Conservation (phyloP, 768 basidiomycete species). For the Panaeolus papilionaceus region DNA sequence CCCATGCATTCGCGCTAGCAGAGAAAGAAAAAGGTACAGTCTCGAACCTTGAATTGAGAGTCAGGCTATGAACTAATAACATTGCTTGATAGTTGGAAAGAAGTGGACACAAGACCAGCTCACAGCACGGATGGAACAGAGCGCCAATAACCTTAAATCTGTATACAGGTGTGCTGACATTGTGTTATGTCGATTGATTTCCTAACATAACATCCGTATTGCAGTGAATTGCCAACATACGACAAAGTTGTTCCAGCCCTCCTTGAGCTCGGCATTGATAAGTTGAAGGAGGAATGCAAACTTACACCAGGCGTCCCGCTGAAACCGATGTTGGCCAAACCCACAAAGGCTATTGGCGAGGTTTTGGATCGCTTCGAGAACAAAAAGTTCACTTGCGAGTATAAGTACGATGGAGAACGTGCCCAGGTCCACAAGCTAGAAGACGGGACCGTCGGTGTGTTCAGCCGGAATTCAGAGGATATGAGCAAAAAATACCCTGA, state of each 20-base stretch:
- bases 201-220: slow-evolving; percentile 18
- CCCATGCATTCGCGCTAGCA: slow-evolving; percentile 87
- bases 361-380: slow-evolving; percentile 96
- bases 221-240: slow-evolving; percentile 91
- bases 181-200: slow-evolving; percentile 9
- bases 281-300: slow-evolving; percentile 78
- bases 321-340: slow-evolving; percentile 99
- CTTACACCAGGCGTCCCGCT: slow-evolving; percentile 95
- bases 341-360: slow-evolving; percentile 98
- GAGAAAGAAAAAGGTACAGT: slow-evolving; percentile 68
- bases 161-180: slow-evolving; percentile 80
- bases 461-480: slow-evolving; percentile 97
- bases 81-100: slow-evolving; percentile 60
- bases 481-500: slow-evolving; percentile 99
- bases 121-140: slow-evolving; percentile 75
- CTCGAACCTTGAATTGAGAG: not conserved
- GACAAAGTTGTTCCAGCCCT: slow-evolving; percentile 92
- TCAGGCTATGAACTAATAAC: not conserved
- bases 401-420: slow-evolving; percentile 99
- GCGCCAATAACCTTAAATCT: slow-evolving; percentile 77
- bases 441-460: slow-evolving; percentile 87
- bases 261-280: slow-evolving; percentile 75
- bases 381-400: slow-evolving; percentile 97
- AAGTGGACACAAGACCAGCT: slow-evolving; percentile 80
- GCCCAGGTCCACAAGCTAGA: slow-evolving; percentile 93